Percentiles rank a stretch among this genome's conserved stretches.
phyloP scores from a whole-genome alignment of 148 eudicot genomes.

The Camellia japonica region DNA sequence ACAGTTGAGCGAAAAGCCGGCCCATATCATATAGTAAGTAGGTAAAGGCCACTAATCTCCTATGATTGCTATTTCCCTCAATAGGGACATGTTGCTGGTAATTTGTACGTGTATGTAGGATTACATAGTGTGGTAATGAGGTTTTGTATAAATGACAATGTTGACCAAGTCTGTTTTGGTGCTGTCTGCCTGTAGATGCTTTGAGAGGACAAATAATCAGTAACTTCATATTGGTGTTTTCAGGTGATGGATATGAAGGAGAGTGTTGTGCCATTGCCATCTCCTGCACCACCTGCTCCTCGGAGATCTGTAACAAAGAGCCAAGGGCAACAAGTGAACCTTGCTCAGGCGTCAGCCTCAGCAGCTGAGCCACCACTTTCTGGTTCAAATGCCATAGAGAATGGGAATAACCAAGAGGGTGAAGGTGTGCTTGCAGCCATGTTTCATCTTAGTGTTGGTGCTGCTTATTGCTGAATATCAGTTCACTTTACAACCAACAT shows the following conservation, averaged over 20 bases:
- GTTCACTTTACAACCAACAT: neutral
- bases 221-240: constrained; percentile 18
- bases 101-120: neutral
- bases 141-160: neutral
- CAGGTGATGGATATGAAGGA: constrained; percentile 72
- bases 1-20: no score
- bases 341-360: constrained; percentile 29
- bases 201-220: neutral
- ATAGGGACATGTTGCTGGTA: neutral
- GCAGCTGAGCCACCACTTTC: constrained; percentile 31
- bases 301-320: constrained; percentile 43
- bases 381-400: constrained; percentile 38
- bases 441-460: neutral
- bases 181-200: neutral
- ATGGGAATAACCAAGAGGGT: constrained; percentile 50
- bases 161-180: constrained; percentile 6
- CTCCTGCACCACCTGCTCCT: constrained; percentile 38
- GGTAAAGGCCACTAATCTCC: no score
- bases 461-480: neutral
- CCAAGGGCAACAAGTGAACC: constrained; percentile 40
- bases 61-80: no score
- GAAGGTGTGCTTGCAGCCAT: constrained; percentile 44
- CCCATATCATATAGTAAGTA: no score
- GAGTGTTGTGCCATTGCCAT: constrained; percentile 31
- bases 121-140: neutral